A percentile compares a stretch with the other conserved stretches of the same genome.
Evolutionary conservation across 2,329 filamentous ascomycete genomes (phyloP).

Genomic region (Emmonsiellopsis sp.): DNA sequence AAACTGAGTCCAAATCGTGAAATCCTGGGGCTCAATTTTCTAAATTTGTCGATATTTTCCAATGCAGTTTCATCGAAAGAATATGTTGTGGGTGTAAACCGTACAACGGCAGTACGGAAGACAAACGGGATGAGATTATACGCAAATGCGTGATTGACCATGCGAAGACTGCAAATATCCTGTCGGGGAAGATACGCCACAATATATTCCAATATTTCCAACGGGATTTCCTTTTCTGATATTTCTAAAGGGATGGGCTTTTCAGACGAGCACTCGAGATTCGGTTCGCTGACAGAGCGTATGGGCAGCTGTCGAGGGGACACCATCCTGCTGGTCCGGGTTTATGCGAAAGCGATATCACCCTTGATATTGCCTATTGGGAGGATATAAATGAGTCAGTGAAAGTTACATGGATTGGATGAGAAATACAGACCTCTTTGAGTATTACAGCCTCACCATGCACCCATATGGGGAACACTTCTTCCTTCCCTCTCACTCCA

Average conservation of each 20-base stretch:
- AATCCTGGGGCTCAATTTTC: constrained; percentile 53
- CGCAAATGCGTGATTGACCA: constrained; percentile 54
- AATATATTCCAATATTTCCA: constrained; percentile 55
- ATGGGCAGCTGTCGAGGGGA: no score
- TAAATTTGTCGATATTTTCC: constrained; percentile 42
- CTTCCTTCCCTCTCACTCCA: no score
- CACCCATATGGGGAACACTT: no score
- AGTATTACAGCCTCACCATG: no score
- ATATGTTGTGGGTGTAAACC: constrained; percentile 56
- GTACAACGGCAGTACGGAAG: constrained; percentile 56
- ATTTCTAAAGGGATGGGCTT: constrained; percentile 51
- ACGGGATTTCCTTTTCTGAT: constrained; percentile 53
- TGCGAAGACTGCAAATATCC: constrained; percentile 52
- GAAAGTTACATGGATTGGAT: no score
- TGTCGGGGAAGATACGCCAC: constrained; percentile 46
- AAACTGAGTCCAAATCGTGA: constrained; percentile 58
- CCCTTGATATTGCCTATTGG: no score
- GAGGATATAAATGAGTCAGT: no score
- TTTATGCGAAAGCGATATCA: no score
- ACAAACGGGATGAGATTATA: constrained; percentile 48
- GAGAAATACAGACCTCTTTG: no score
- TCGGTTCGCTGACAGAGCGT: no score
- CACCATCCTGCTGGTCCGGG: no score
- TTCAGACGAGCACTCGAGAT: constrained; percentile 26
- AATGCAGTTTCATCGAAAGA: constrained; percentile 21